Evolutionary conservation across 139 green algal genomes (phyloP).

Genomic region (Chlamydomonas incerta): DNA sequence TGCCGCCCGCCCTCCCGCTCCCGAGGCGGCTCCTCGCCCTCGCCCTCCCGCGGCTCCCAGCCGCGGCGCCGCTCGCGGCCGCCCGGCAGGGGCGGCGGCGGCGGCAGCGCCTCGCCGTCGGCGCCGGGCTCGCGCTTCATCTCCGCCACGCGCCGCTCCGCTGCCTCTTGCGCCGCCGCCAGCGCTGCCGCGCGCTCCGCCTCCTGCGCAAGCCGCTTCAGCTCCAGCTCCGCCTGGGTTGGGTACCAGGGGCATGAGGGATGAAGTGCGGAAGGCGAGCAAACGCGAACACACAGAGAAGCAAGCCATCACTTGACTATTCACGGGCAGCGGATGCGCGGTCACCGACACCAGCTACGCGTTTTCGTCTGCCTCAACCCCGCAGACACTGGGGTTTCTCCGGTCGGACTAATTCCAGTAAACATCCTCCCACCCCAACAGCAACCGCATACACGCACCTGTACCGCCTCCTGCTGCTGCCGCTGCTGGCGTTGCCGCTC

Average conservation of each 20-base stretch:
- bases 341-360: no score
- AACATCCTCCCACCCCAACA: background rate
- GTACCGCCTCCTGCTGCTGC: constrained; percentile 68
- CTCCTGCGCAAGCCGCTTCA: constrained; percentile 21
- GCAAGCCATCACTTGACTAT: no score
- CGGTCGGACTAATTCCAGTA: no score
- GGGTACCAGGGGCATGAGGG: no score
- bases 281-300: no score
- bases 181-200: constrained; percentile 27
- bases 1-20: background rate
- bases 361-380: no score
- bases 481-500: constrained; percentile 69
- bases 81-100: background rate
- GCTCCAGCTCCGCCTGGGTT: constrained; percentile 32
- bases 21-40: background rate
- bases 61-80: background rate
- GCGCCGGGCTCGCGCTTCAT: background rate
- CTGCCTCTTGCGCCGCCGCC: constrained; percentile 15
- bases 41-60: constrained; percentile 12
- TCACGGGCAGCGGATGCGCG: no score
- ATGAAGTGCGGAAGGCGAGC: no score
- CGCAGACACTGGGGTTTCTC: no score
- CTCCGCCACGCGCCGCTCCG: background rate
- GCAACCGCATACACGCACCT: constrained; percentile 37
- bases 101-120: constrained; percentile 12